Percentiles rank a stretch among this genome's conserved stretches.
Evolutionary conservation across 495 filamentous ascomycete species (phyloP).

Genomic region (Aspergillus bridgeri): DNA sequence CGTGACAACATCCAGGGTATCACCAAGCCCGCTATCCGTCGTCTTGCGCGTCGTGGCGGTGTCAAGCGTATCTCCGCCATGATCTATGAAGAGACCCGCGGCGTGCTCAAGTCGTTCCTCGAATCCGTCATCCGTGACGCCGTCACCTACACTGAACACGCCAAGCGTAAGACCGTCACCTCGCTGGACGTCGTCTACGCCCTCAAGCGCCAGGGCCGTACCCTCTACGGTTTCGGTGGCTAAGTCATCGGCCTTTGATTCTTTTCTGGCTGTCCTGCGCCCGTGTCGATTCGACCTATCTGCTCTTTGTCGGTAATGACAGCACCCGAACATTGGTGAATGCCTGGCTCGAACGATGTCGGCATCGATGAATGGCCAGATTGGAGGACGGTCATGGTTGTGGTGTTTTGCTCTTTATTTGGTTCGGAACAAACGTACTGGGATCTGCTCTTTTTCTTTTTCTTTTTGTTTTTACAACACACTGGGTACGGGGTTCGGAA

Average conservation of each 20-base stretch:
- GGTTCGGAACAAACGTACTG: neutral
- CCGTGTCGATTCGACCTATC: neutral
- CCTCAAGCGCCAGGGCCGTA: conserved; percentile 92
- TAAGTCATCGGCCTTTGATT: conserved; percentile 45
- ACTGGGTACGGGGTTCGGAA: conserved; percentile 28
- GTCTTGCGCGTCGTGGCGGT: conserved; percentile 60
- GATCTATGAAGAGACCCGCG: conserved; percentile 69
- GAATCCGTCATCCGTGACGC: conserved; percentile 79
- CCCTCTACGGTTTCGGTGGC: conserved; percentile 98
- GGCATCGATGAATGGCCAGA: neutral
- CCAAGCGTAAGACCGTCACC: conserved; percentile 97
- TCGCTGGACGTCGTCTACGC: conserved; percentile 94
- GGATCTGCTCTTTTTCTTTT: neutral
- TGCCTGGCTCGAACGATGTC: neutral
- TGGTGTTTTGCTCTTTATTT: neutral
- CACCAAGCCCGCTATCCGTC: conserved; percentile 69
- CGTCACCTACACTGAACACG: conserved; percentile 97
- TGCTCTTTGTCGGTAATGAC: conserved; percentile 5
- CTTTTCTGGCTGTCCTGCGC: neutral
- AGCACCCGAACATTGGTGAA: neutral
- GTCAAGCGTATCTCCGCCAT: conserved; percentile 67
- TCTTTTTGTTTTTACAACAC: conserved; percentile 12
- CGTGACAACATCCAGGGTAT: conserved; percentile 97
- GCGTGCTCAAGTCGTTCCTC: conserved; percentile 65
- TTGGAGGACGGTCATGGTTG: neutral